Evolutionary conservation across 2,329 filamentous ascomycete genomes (phyloP).

Genomic region (Mycosphaerella arachidis): DNA sequence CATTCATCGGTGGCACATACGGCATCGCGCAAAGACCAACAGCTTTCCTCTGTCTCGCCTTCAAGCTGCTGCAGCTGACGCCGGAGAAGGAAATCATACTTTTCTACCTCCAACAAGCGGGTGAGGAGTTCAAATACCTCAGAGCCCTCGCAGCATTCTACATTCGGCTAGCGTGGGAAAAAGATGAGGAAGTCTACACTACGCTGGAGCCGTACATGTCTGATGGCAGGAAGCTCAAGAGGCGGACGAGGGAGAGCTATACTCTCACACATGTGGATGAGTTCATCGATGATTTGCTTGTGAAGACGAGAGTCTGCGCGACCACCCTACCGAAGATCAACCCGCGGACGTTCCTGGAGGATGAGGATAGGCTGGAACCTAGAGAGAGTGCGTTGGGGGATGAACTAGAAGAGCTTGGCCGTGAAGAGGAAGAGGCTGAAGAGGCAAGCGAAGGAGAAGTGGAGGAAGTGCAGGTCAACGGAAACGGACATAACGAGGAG

Average conservation of each 20-base stretch:
- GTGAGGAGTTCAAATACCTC: conserved; percentile 71
- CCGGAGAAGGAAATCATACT: conserved; percentile 73
- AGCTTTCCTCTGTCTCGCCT: conserved; percentile 87
- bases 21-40: conserved; percentile 80
- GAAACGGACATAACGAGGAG: conserved; percentile 9
- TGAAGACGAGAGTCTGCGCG: conserved; percentile 82
- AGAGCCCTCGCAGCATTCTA: conserved; percentile 89
- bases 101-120: conserved; percentile 74
- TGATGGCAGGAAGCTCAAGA: conserved; percentile 77
- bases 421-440: conserved; percentile 47
- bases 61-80: conserved; percentile 87
- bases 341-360: conserved; percentile 74
- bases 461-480: conserved; percentile 20
- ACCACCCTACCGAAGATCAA: conserved; percentile 93
- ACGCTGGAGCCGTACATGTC: conserved; percentile 76
- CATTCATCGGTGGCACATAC: conserved; percentile 82
- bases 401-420: conserved; percentile 64
- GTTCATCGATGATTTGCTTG: conserved; percentile 87
- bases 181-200: conserved; percentile 74
- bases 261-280: conserved; percentile 78
- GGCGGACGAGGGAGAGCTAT: conserved; percentile 70
- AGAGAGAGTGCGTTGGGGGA: conserved; percentile 78
- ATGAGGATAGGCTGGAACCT: conserved; percentile 81
- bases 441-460: conserved; percentile 29
- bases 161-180: conserved; percentile 78